Base-by-base conservation (phyloP, 169 alveolate species). In the Perkinsus chesapeaki region DNA sequence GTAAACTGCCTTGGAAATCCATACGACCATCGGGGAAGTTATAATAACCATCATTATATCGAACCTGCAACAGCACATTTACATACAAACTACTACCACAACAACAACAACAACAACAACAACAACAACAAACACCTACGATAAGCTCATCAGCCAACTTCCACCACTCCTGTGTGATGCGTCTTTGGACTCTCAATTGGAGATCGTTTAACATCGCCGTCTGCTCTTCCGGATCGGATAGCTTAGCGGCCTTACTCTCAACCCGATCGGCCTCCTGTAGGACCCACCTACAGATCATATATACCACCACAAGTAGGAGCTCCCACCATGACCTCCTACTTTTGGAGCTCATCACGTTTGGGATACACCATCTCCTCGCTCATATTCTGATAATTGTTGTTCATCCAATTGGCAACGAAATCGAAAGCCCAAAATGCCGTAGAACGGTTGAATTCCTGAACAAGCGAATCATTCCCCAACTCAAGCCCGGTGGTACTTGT, bases 361-460 rank as follows among this genome's bases (percentile, higher is more conserved):
- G 82, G 82, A 23, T 60, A 39, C 31, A 91, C 92, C 39, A 39
- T 39, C 38, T 91, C 72, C 39, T 91, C 31, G 73, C 48, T 39
- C 92, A 91, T 91, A 38, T 91, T n/a, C 72, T 91, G 73, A 39
- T 91, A 91, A 36, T 91, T 91, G 31, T 23, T 39, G 20, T 91
- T 36, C 92, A 91, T 91, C 48, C 39, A 39, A 31, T 91, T 91
- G 34, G 92, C 92, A 38, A 91, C 92, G 39, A 91, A 39, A 37
- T 91, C 47, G 23, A 91, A 91, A 23, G 92, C 92, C 92, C 92
- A 91, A 3, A n/a, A 91, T 3, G 73, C 72, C 20, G 73, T 91
- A 23, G 39, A 60, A 1, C 82, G 82, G 23, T 60, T 60, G 82
- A 60, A 60, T 9, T 20, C 82, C 82, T 60, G 60, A 60, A 3